Percentiles rank a stretch among this genome's conserved stretches.
phyloP scores from a whole-genome alignment of 2,329 filamentous ascomycete species.

The Clathrospora elynae region DNA sequence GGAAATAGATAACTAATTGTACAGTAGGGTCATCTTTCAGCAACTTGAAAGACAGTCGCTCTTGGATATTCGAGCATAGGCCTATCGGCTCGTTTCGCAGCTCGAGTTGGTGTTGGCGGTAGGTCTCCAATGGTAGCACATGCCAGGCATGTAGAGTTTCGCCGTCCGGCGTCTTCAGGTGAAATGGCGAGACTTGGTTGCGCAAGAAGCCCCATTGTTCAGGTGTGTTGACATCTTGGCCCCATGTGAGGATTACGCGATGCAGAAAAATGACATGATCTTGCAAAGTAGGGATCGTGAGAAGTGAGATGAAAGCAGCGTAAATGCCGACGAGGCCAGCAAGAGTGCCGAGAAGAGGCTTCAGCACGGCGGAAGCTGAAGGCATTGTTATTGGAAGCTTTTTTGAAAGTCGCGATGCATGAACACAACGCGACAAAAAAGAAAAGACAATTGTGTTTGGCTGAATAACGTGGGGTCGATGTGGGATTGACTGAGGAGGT shows the following conservation, averaged over 20 bases:
- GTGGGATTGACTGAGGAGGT: too few species aligned
- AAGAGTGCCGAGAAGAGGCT: conserved; percentile 28
- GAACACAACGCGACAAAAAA: neutral
- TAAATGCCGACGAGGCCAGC: conserved; percentile 42
- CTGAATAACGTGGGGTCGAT: too few species aligned
- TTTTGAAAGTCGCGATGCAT: neutral
- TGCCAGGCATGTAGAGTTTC: conserved; percentile 57
- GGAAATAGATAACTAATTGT: conserved; percentile 66
- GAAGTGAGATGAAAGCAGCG: conserved; percentile 52
- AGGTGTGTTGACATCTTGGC: conserved; percentile 56
- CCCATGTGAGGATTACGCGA: conserved; percentile 60
- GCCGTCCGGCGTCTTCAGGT: conserved; percentile 50
- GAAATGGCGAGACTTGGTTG: conserved; percentile 58
- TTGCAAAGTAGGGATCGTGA: conserved; percentile 57
- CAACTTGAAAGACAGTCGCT: conserved; percentile 64
- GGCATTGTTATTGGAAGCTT: conserved; percentile 17
- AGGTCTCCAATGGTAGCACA: conserved; percentile 55
- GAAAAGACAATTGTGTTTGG: neutral
- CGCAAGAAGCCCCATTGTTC: conserved; percentile 57
- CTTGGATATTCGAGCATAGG: conserved; percentile 59
- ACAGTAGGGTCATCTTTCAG: conserved; percentile 67
- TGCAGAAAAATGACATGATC: conserved; percentile 64
- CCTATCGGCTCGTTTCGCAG: conserved; percentile 53
- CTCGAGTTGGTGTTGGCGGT: conserved; percentile 50
- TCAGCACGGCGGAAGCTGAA: conserved; percentile 26